These are phyloP conservation scores for Fomitopsis pinicola DNA, from an alignment of 1,284 basidiomycete species.

Conservation along the genomic window DNA sequence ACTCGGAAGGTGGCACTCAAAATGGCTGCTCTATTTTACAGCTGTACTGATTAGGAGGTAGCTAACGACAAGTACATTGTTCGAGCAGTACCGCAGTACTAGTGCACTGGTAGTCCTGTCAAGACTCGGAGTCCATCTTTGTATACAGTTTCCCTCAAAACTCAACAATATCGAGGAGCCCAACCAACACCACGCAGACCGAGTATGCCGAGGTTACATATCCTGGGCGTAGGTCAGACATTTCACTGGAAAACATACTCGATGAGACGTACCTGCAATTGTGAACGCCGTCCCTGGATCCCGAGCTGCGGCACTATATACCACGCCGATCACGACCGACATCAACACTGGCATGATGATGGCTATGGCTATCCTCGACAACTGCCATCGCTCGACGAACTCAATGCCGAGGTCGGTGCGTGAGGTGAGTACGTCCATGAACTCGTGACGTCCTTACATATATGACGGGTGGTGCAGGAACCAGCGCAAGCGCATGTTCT, in stretches of 20 bases:
- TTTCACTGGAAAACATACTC: too few species aligned
- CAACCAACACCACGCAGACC: slow-evolving; percentile 14
- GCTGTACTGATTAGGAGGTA: too few species aligned
- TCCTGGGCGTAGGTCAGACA: not conserved
- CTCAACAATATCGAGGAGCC: slow-evolving; percentile 14
- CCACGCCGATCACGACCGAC: slow-evolving; percentile 10
- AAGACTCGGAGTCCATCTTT: too few species aligned
- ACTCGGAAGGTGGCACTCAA: too few species aligned
- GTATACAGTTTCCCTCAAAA: not conserved
- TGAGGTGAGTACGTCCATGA: slow-evolving; percentile 18
- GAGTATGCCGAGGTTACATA: slow-evolving; percentile 19
- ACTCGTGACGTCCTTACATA: slow-evolving; percentile 16
- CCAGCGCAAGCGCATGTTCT: slow-evolving; percentile 18
- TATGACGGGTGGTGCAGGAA: slow-evolving; percentile 17
- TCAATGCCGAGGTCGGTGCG: slow-evolving; percentile 16
- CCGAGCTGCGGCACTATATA: slow-evolving; percentile 9
- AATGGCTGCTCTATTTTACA: too few species aligned
- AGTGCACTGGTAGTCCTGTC: too few species aligned
- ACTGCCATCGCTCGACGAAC: slow-evolving; percentile 20
- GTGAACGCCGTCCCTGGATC: slow-evolving; percentile 17
- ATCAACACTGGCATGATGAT: slow-evolving; percentile 11
- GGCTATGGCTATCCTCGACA: slow-evolving; percentile 13
- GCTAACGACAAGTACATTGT: too few species aligned
- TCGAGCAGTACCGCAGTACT: too few species aligned
- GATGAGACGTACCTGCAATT: slow-evolving; percentile 12